Evolutionary conservation across 139 green algal genomes (phyloP), one percentile per base, ranked within the genome.

Genomic region (Closterium sp.): DNA sequence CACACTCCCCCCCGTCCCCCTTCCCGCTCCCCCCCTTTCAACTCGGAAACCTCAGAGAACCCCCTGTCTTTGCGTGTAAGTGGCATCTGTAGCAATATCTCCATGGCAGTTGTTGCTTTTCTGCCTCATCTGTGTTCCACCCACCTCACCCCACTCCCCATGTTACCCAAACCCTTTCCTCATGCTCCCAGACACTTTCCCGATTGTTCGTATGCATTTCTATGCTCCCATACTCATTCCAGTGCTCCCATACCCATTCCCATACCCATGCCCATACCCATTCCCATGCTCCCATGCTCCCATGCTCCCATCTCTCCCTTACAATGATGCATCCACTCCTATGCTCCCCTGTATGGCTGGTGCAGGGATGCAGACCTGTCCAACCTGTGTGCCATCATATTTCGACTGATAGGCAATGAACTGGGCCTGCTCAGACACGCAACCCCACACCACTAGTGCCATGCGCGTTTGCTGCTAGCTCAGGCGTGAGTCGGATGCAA

Each of bases 371-470:
- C 86, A 28, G n/a, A 31, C 10, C 7, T 89, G 30, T 31, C 22
- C 22, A 31, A 89, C 22, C 86, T 89, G 31, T 45, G 31, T n/a
- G 31, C 31, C 28, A 50, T 42, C 31, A 45, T 89, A 30, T 89
- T 89, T 11, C 29, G 86, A 30, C 31, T 89, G 13, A 45, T 89
- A 62, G 86, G 86, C n/a, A 29, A 30, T 50, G 86, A 89, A 28
- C 28, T 89, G 86, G 86, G 86, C 4, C 86, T 89, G 86, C 22
- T 89, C 29, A 89, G 86, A 89, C 22, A 89, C 24, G 3, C n/a
- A 73, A 22, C 13, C 50, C 50, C 50, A 24, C 50, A 73, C 13
- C 50, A 73, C 13, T 73, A 73, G 50, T 22, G 17, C 17, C 50
- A 73, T 11, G 17, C 50, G 50, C 9, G 17, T 22, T 73, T 21